Base-by-base conservation (phyloP, 2,329 filamentous ascomycete genomes). In the Clonostachys solani region DNA sequence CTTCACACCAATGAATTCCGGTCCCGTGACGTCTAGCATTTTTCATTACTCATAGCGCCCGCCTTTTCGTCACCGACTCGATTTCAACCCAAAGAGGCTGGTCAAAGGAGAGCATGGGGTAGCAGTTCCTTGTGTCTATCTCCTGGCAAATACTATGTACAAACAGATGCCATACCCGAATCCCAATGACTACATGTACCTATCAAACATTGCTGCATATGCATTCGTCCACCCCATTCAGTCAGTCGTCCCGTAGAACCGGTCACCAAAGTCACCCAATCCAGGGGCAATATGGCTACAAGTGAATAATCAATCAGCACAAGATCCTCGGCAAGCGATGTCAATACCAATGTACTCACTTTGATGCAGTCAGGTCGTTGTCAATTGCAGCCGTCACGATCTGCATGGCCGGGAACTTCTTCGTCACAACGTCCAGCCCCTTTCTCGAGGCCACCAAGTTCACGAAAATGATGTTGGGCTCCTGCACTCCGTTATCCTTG, bases 241-340 rank as follows among this genome's bases (percentile, higher is more conserved):
- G 17, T 16, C 17, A 16, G n/a, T 40, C 38, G 38, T 40, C 16
- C 38, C 38, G 43, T 62, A 61, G 43, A 59, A 67, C 7, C 63
- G 53, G 44, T 67, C 64, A 7, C 64, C 64, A 48, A 67, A 67
- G 43, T 67, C 64, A 13, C 64, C 64, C 40, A 67, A 43, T 3
- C 64, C 64, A 35, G 64, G 64, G 15, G 55, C 54, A 46, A 67
- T 66, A 47, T 64, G 63, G 40, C 63, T 67, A 18, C 5, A 18
- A 15, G n/a, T 18, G 37, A 43, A 29, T 19, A 12, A 12, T 16
- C 10, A 17, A 4, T 17, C 10, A 29, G 23, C 23, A 29, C 23
- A 8, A 29, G 23, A 29, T 29, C 23, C 23, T 29, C 23, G 23
- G 8, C 23, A 29, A 10, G 3, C 23, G 8, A 29, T 29, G 23